A percentile compares a stretch with the other conserved stretches of the same genome.
These are phyloP conservation scores for Kodamaea plutei DNA, from an alignment of 1,139 yeast species.

Conservation along the genomic window DNA sequence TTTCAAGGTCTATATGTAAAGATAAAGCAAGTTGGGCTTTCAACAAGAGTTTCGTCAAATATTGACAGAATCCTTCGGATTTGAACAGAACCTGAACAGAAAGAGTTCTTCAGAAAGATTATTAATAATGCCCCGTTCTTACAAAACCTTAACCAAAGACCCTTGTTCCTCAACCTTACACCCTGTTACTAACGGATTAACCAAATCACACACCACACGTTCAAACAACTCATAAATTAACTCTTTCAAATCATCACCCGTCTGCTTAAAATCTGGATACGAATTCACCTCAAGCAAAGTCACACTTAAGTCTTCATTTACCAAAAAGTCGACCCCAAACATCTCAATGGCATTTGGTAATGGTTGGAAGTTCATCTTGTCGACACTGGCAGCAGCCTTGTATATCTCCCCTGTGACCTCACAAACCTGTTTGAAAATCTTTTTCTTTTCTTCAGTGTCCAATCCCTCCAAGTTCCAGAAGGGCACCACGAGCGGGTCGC, in stretches of 20 bases:
- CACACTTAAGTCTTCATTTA: conserved; percentile 53
- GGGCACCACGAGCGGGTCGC: conserved; percentile 53
- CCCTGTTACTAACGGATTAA: conserved; percentile 11
- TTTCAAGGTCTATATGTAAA: no score
- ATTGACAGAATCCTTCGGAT: no score
- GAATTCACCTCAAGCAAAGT: conserved; percentile 81
- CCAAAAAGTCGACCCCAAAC: conserved; percentile 83
- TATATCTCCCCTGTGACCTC: conserved; percentile 67
- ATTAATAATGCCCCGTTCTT: no score
- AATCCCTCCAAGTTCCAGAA: conserved; percentile 58
- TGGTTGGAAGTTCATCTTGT: conserved; percentile 87
- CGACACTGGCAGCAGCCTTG: conserved; percentile 75
- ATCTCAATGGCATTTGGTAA: conserved; percentile 76
- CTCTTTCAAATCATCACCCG: conserved; percentile 69
- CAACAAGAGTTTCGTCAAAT: no score
- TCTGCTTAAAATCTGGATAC: conserved; percentile 94
- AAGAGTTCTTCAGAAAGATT: no score
- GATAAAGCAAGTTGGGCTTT: no score
- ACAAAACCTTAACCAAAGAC: conserved; percentile 9
- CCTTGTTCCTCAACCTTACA: background rate
- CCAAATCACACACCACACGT: conserved; percentile 30
- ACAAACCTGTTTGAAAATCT: conserved; percentile 53
- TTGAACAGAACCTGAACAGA: no score
- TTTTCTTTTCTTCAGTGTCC: conserved; percentile 24
- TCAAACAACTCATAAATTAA: conserved; percentile 61